phyloP scores from a whole-genome alignment of 306 rosid genomes.

The Nissolia schottii region DNA sequence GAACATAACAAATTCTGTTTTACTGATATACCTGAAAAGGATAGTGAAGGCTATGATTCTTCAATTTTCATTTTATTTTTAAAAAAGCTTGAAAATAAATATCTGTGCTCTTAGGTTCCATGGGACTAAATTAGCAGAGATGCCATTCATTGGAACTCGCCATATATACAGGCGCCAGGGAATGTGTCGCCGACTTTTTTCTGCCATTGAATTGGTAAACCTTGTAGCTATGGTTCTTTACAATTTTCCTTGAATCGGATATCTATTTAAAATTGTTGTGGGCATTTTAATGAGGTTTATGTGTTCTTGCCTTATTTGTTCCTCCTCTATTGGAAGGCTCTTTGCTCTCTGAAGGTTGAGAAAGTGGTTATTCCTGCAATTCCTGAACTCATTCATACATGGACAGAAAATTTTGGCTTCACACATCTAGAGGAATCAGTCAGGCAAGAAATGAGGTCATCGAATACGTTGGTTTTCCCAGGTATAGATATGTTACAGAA shows the following conservation, averaged over 20 bases:
- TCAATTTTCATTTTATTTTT: neutral
- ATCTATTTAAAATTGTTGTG: slow-evolving; percentile 7
- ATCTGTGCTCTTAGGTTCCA: slow-evolving; percentile 60
- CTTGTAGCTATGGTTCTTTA: slow-evolving; percentile 23
- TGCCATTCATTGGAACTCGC: slow-evolving; percentile 99
- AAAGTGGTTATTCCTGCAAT: slow-evolving; percentile 93
- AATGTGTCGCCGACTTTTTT: slow-evolving; percentile 95
- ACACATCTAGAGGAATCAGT: slow-evolving; percentile 63
- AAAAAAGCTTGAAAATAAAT: neutral
- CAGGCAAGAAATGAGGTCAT: slow-evolving; percentile 63
- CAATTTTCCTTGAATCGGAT: slow-evolving; percentile 14
- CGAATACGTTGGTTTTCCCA: slow-evolving; percentile 85
- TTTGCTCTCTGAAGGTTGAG: slow-evolving; percentile 72
- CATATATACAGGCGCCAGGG: slow-evolving; percentile 95
- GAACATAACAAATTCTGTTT: neutral
- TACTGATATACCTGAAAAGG: neutral
- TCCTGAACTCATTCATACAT: slow-evolving; percentile 76
- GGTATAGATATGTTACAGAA: slow-evolving; percentile 96
- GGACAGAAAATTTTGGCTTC: slow-evolving; percentile 87
- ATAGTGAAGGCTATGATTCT: neutral
- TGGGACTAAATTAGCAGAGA: slow-evolving; percentile 89
- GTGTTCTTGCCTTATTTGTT: neutral
- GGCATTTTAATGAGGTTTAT: slow-evolving; percentile 22
- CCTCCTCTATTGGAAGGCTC: slow-evolving; percentile 50
- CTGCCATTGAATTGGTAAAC: slow-evolving; percentile 81